Conservation (phyloP, 2,329 filamentous ascomycete species). For the Ascosphaera apis region DNA sequence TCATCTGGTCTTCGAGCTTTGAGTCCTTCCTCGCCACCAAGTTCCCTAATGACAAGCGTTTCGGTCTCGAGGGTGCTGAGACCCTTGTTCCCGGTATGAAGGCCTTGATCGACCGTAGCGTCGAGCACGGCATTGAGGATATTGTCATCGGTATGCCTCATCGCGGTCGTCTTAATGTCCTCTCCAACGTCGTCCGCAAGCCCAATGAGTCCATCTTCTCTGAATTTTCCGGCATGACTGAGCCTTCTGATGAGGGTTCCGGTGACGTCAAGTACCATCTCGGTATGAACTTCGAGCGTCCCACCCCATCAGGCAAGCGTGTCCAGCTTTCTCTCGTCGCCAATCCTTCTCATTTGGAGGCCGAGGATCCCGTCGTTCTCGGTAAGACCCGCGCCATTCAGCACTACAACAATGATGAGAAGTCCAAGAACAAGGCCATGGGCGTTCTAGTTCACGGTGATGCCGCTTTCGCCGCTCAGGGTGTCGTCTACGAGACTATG, state of each 20-base stretch:
- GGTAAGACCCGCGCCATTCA: constrained; percentile 96
- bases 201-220: constrained; percentile 99
- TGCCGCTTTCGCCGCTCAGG: constrained; percentile 87
- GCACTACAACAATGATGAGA: constrained; percentile 96
- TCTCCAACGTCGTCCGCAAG: constrained; percentile 96
- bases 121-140: constrained; percentile 96
- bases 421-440: constrained; percentile 74
- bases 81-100: constrained; percentile 98
- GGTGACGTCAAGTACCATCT: constrained; percentile 99
- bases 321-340: constrained; percentile 97
- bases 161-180: constrained; percentile 89
- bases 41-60: constrained; percentile 98
- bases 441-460: constrained; percentile 90
- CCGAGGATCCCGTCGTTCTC: constrained; percentile 90
- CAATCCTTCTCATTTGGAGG: constrained; percentile 95
- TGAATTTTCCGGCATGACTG: constrained; percentile 76
- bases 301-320: constrained; percentile 92
- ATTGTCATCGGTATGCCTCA: constrained; percentile 99
- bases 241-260: constrained; percentile 82
- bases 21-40: constrained; percentile 89
- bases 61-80: constrained; percentile 93
- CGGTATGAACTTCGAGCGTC: constrained; percentile 99
- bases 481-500: constrained; percentile 94
- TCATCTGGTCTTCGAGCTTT: constrained; percentile 98
- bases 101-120: constrained; percentile 90